A percentile compares a stretch with the other conserved stretches of the same genome.
Conservation (phyloP, 805 yeast species). For the Metschnikowia lachancei region DNA sequence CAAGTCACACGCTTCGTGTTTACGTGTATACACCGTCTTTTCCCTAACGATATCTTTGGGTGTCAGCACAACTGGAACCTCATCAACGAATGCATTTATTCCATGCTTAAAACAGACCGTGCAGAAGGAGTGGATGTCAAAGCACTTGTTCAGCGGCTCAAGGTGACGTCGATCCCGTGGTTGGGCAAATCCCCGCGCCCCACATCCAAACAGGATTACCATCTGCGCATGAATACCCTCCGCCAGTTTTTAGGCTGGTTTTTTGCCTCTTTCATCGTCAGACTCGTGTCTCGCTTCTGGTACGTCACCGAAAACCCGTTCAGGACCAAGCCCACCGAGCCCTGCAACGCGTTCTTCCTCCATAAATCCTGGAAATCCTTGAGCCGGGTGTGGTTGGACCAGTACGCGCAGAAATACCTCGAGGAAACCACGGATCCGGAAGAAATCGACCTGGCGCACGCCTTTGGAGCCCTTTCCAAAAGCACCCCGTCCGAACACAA, state of each 20-base stretch:
- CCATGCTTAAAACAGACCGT: constrained; percentile 14
- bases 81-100: constrained; percentile 4
- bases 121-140: constrained; percentile 34
- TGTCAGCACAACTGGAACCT: constrained; percentile 36
- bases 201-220: constrained; percentile 43
- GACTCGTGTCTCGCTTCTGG: constrained; percentile 53
- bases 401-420: constrained; percentile 43
- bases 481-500: constrained; percentile 10
- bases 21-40: constrained; percentile 42
- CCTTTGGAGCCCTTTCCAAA: neutral
- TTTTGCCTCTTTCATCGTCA: constrained; percentile 44
- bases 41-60: constrained; percentile 57
- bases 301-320: constrained; percentile 54
- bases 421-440: neutral
- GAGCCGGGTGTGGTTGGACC: constrained; percentile 40
- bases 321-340: constrained; percentile 13
- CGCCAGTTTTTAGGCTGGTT: constrained; percentile 57
- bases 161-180: constrained; percentile 54
- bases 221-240: constrained; percentile 36
- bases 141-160: constrained; percentile 35
- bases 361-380: constrained; percentile 56
- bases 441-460: neutral
- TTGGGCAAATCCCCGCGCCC: constrained; percentile 33
- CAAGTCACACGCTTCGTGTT: constrained; percentile 44
- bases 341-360: constrained; percentile 48